phyloP scores from a whole-genome alignment of 495 filamentous ascomycete genomes.

The Bathelium albidoporum region DNA sequence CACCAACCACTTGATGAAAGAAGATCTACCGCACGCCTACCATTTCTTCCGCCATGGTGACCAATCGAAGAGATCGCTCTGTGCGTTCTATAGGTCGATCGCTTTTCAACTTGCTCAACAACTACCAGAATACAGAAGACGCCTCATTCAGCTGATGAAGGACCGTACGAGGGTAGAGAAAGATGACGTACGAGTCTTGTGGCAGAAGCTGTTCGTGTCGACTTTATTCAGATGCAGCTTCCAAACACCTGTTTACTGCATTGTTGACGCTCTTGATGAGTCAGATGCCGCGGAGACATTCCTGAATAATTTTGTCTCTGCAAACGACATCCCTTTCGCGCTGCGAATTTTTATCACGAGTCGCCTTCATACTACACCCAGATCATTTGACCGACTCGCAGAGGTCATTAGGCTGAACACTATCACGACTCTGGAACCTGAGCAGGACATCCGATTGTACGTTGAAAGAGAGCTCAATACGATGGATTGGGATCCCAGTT shows the following conservation, averaged over 20 bases:
- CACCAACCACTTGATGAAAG: neutral
- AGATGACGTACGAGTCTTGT: slow-evolving; percentile 22
- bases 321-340: neutral
- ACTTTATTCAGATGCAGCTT: slow-evolving; percentile 15
- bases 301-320: neutral
- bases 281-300: slow-evolving; percentile 13
- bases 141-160: slow-evolving; percentile 10
- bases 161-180: neutral
- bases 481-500: neutral
- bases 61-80: neutral
- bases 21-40: neutral
- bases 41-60: neutral
- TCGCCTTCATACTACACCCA: neutral
- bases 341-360: neutral
- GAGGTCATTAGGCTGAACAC: neutral
- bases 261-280: slow-evolving; percentile 27
- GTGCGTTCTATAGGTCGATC: neutral
- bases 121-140: slow-evolving; percentile 15
- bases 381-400: neutral
- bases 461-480: neutral
- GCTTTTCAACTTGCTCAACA: neutral
- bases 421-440: neutral
- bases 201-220: slow-evolving; percentile 30
- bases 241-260: slow-evolving; percentile 17
- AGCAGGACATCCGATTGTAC: neutral